Percentiles rank a stretch among this genome's conserved stretches.
phyloP scores from a whole-genome alignment of 2,329 filamentous ascomycete species.

The Ilyonectria destructans region DNA sequence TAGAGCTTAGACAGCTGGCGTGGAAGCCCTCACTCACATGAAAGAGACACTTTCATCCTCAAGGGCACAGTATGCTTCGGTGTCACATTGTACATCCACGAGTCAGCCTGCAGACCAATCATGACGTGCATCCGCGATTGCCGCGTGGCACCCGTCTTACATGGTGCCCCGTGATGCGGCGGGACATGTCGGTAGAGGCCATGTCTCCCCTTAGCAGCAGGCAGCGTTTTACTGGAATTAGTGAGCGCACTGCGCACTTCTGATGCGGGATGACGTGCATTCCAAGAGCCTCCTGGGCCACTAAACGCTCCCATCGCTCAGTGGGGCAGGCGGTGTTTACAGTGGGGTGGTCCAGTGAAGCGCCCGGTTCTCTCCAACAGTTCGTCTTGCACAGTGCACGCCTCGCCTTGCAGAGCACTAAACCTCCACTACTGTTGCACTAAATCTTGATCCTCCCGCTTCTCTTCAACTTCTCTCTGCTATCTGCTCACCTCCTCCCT shows the following conservation, averaged over 20 bases:
- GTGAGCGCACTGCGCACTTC: slow-evolving; percentile 21
- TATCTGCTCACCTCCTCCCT: neutral
- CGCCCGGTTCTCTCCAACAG: slow-evolving; percentile 43
- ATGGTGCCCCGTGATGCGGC: slow-evolving; percentile 20
- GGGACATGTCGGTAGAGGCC: neutral
- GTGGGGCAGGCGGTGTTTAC: slow-evolving; percentile 35
- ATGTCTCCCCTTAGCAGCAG: neutral
- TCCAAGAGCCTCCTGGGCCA: slow-evolving; percentile 32
- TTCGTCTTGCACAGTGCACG: slow-evolving; percentile 33
- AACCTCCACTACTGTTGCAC: slow-evolving; percentile 10
- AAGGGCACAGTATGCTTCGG: slow-evolving; percentile 3
- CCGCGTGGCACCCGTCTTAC: slow-evolving; percentile 22
- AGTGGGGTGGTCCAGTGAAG: slow-evolving; percentile 36
- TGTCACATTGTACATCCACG: slow-evolving; percentile 25
- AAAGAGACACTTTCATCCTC: neutral
- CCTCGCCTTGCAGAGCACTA: neutral
- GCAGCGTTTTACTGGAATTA: slow-evolving; percentile 18
- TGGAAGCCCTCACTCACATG: neutral
- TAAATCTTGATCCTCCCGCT: slow-evolving; percentile 27
- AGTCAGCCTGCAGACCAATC: slow-evolving; percentile 23
- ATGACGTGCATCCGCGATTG: slow-evolving; percentile 8
- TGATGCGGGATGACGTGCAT: slow-evolving; percentile 46
- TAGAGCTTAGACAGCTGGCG: slow-evolving; percentile 14
- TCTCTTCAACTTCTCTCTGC: slow-evolving; percentile 13
- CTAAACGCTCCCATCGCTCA: slow-evolving; percentile 39